Evolutionary conservation across 1,284 basidiomycete genomes (phyloP).

Genomic region (Marasmius oreades): DNA sequence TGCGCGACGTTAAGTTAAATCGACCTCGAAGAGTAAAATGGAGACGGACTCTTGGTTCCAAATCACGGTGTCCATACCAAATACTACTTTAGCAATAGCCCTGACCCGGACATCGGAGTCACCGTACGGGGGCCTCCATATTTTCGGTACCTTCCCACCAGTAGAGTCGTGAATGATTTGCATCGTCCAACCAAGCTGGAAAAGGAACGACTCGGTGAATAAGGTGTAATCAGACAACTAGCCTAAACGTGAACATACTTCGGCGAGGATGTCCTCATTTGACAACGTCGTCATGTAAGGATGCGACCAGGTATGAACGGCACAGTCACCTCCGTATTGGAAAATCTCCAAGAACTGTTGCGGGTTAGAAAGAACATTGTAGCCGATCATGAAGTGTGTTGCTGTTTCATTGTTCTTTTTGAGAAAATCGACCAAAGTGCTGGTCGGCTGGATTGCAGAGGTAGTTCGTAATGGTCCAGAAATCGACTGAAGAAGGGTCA

Average conservation of each 20-base stretch:
- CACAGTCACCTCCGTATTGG: constrained; percentile 58
- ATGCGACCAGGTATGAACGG: constrained; percentile 80
- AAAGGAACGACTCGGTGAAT: neutral
- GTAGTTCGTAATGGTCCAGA: neutral
- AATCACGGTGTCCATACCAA: constrained; percentile 68
- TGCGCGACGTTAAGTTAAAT: constrained; percentile 23
- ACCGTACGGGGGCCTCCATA: constrained; percentile 78
- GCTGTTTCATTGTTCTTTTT: constrained; percentile 52
- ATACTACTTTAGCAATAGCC: constrained; percentile 70
- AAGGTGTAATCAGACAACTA: constrained; percentile 16
- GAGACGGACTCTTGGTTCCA: constrained; percentile 75
- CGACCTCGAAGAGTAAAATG: neutral
- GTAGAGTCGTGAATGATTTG: constrained; percentile 80
- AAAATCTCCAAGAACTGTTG: constrained; percentile 52
- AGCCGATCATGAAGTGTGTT: constrained; percentile 84
- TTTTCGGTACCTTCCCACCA: constrained; percentile 66
- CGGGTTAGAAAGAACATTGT: constrained; percentile 60
- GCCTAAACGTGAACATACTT: constrained; percentile 36
- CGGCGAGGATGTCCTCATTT: constrained; percentile 64
- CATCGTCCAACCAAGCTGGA: constrained; percentile 75
- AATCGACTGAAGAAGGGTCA: constrained; percentile 7
- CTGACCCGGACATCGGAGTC: constrained; percentile 72
- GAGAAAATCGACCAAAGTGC: constrained; percentile 43
- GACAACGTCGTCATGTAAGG: constrained; percentile 77
- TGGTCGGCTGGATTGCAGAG: constrained; percentile 10